Conservation (phyloP, 352 stramenopile species). For the Peronosclerospora sorghi region DNA sequence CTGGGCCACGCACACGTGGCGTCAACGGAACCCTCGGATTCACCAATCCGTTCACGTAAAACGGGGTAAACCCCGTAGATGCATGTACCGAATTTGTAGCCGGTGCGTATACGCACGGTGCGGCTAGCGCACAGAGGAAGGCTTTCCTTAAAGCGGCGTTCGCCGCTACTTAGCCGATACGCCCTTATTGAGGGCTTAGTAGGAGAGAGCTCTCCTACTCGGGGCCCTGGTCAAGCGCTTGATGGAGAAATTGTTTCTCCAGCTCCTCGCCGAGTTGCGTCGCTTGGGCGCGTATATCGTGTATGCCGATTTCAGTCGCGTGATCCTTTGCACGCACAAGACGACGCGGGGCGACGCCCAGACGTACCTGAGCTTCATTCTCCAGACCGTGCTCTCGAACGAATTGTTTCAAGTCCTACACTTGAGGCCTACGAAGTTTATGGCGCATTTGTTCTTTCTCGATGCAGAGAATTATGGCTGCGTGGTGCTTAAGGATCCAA, state of each 20-base stretch:
- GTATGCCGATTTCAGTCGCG: conserved; percentile 74
- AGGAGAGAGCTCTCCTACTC: too few relatives aligned
- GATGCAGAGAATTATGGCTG: conserved; percentile 95
- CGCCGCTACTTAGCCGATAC: too few relatives aligned
- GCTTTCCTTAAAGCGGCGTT: too few relatives aligned
- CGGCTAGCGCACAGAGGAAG: too few relatives aligned
- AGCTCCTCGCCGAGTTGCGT: conserved; percentile 90
- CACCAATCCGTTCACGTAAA: too few relatives aligned
- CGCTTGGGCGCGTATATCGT: conserved; percentile 92
- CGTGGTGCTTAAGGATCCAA: conserved; percentile 59
- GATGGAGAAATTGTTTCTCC: conserved; percentile 91
- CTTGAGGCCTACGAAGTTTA: conserved; percentile 73
- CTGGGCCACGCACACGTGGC: too few relatives aligned
- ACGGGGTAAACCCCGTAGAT: too few relatives aligned
- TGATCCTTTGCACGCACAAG: conserved; percentile 63
- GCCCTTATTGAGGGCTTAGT: too few relatives aligned
- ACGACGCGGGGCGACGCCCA: conserved; percentile 74
- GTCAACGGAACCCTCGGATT: too few relatives aligned
- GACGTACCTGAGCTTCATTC: conserved; percentile 92
- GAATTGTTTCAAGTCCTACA: conserved; percentile 77
- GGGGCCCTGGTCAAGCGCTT: conserved; percentile 85
- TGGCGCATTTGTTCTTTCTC: conserved; percentile 90
- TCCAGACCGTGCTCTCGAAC: conserved; percentile 84
- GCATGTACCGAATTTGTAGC: too few relatives aligned
- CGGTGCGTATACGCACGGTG: too few relatives aligned